Conservation (phyloP, 108 stramenopile species). For the Cylindrotheca closterium region DNA sequence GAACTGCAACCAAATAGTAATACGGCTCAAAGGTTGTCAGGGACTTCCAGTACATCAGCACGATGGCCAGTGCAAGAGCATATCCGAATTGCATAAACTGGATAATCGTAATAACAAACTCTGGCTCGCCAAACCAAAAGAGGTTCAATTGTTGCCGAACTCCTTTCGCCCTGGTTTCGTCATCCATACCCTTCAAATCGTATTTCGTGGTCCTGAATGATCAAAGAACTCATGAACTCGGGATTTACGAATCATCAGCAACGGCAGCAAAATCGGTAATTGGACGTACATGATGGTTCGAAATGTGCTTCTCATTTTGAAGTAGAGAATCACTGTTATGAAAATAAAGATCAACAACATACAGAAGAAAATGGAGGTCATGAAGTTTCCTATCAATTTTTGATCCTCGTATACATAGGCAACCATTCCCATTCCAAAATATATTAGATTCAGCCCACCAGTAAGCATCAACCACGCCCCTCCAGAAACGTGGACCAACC, state of each 20-base stretch:
- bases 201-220: constrained; percentile 15
- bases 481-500: constrained; percentile 73
- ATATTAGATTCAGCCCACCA: constrained; percentile 56
- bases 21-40: constrained; percentile 20
- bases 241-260: not conserved
- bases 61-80: constrained; percentile 70
- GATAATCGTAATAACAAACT: constrained; percentile 58
- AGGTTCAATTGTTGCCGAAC: constrained; percentile 47
- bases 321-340: constrained; percentile 26
- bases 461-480: constrained; percentile 77
- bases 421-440: constrained; percentile 65
- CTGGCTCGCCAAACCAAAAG: constrained; percentile 79
- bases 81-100: constrained; percentile 90
- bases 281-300: constrained; percentile 36
- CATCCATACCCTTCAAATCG: not conserved
- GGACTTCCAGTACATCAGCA: constrained; percentile 59
- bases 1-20: constrained; percentile 28
- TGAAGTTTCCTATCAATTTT: constrained; percentile 21
- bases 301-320: constrained; percentile 46
- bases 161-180: constrained; percentile 8
- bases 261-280: not conserved
- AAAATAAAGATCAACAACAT: constrained; percentile 39
- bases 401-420: constrained; percentile 25
- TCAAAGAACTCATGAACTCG: not conserved
- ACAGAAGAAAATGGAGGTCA: constrained; percentile 40